phyloP scores from a whole-genome alignment of 176 grass and related monocot species.

The Hordeum marinum region DNA sequence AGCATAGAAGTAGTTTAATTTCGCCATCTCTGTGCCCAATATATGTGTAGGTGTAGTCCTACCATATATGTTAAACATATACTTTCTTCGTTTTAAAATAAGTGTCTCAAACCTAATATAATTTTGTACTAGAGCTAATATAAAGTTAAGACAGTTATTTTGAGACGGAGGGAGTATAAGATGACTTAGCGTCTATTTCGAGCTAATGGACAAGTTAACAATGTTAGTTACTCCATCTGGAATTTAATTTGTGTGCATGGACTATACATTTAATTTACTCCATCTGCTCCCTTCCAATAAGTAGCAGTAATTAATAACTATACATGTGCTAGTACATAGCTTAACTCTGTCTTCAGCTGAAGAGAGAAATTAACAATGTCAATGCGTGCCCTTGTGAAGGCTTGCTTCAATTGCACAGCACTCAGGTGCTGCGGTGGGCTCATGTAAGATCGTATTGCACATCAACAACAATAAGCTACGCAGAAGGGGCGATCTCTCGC shows the following conservation, averaged over 20 bases:
- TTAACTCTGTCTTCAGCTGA: background rate
- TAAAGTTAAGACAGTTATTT: too few relatives aligned
- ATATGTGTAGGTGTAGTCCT: background rate
- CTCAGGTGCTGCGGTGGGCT: background rate
- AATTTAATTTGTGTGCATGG: too few relatives aligned
- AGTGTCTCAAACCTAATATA: too few relatives aligned
- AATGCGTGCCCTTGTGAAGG: background rate
- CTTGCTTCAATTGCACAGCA: conserved; percentile 22
- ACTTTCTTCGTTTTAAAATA: too few relatives aligned
- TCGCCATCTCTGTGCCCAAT: background rate
- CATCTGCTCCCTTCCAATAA: too few relatives aligned
- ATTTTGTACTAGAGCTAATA: too few relatives aligned
- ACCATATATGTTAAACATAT: background rate
- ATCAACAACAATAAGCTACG: too few relatives aligned
- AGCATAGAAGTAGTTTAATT: background rate
- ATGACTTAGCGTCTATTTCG: background rate
- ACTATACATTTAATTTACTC: too few relatives aligned
- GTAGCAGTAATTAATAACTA: background rate
- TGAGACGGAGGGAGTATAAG: too few relatives aligned
- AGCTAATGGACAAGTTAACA: background rate
- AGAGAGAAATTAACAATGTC: background rate
- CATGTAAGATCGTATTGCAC: background rate
- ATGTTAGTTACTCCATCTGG: too few relatives aligned
- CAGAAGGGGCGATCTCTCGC: too few relatives aligned
- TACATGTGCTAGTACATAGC: background rate